Base-by-base conservation (phyloP, 768 basidiomycete genomes). In the Cystoderma amianthinum region DNA sequence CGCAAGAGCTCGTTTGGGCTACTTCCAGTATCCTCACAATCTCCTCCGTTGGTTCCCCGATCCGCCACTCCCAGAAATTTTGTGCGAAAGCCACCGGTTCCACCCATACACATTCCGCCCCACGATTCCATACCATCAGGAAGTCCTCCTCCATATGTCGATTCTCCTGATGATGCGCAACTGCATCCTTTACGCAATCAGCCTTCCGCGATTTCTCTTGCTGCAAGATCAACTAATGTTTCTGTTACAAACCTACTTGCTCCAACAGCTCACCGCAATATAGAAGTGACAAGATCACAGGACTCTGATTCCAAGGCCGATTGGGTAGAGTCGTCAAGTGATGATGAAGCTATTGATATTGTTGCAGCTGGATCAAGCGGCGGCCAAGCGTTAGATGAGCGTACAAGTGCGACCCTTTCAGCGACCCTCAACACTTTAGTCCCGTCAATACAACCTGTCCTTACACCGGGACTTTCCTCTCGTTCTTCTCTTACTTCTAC, bases 261-360 rank as follows among this genome's bases (percentile, higher is more conserved):
- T 22, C 64, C 72, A 32, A 63, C 70, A 46, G 52, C 69, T 43
- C 62, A 69, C 28, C 48, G 57, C 32, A 48, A 61, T 32, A 52
- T 58, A 39, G 57, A 64, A 22, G 52, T 53, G 12, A 52, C 55
- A 13, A 54, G 63, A 46, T 47, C 55, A 11, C 61, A 59, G 36
- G 68, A 70, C 53, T 55, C 64, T 12, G 74, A 74, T 48, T 45
- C 60, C 5, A 82, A 82, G 54, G 65, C 56, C 42, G 72, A 93
- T 51, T 88, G 91, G 89, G 67, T 75, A 42, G 79, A 87, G 56
- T 36, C 34, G 18, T 78, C 76, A 4, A 90, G 87, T 49, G 89
- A 92, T 47, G 89, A 92, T 41, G 89, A 92, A 58, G 89, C 87
- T 11, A 87, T 92, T 41, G 79, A 88, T 51, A 64, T 86, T 32